These are phyloP conservation scores for Stephania japonica DNA, from an alignment of 164 flowering plant genomes.

Conservation along the genomic window DNA sequence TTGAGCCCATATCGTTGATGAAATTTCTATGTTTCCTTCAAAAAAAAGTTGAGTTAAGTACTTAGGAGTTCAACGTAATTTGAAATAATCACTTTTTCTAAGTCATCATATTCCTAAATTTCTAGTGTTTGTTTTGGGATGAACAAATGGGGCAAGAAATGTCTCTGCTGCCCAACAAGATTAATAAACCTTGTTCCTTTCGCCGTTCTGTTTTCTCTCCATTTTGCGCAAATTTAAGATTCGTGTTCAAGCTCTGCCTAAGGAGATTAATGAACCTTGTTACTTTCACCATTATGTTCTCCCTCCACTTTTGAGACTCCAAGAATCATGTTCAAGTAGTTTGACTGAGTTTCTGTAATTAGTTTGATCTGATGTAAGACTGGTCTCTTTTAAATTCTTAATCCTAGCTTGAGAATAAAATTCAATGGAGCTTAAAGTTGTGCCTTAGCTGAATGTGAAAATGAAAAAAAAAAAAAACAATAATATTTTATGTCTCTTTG, in stretches of 20 bases:
- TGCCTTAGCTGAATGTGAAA: background rate
- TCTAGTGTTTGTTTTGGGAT: background rate
- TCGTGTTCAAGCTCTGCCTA: background rate
- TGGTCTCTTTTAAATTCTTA: background rate
- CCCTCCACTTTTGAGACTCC: too few relatives aligned
- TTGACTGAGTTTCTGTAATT: background rate
- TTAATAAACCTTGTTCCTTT: too few relatives aligned
- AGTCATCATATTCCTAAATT: background rate
- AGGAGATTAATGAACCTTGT: too few relatives aligned
- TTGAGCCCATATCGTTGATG: too few relatives aligned
- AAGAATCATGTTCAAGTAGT: background rate
- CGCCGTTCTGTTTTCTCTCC: background rate
- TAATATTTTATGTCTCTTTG: background rate
- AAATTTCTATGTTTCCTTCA: too few relatives aligned
- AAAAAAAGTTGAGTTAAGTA: too few relatives aligned
- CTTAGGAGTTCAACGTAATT: background rate
- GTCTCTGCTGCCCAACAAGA: background rate
- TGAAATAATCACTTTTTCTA: too few relatives aligned
- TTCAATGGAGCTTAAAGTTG: background rate
- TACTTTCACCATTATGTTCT: too few relatives aligned
- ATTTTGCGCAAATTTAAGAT: background rate
- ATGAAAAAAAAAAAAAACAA: background rate
- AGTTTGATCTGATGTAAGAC: background rate
- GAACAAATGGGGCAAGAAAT: background rate
- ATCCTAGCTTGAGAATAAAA: background rate